phyloP scores from a whole-genome alignment of 2,329 filamentous ascomycete genomes.

The Lachnellula arida region DNA sequence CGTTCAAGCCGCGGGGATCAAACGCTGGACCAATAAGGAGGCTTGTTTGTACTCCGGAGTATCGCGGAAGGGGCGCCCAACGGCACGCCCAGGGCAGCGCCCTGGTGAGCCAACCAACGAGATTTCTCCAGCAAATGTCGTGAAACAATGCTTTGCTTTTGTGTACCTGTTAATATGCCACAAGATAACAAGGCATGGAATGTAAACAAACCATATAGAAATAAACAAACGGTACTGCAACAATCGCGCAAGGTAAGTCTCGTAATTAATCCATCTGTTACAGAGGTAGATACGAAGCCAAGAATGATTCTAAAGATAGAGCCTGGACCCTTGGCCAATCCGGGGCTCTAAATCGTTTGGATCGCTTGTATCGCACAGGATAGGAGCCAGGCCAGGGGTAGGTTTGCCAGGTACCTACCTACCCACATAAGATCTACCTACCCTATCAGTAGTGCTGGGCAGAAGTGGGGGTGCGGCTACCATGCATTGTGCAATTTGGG shows the following conservation, averaged over 20 bases:
- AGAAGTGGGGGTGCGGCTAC: not conserved
- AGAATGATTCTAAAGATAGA: not conserved
- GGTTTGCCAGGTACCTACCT: no score
- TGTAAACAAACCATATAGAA: not conserved
- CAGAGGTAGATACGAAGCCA: not conserved
- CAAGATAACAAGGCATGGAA: not conserved
- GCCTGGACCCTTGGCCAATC: not conserved
- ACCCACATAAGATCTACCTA: no score
- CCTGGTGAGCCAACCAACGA: not conserved
- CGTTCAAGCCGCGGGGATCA: not conserved
- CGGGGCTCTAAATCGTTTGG: not conserved
- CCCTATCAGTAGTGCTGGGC: not conserved
- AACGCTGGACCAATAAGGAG: not conserved
- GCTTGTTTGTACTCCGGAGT: not conserved
- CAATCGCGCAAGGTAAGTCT: no score
- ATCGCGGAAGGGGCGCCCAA: slow-evolving; percentile 7
- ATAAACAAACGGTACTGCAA: no score
- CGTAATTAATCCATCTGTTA: not conserved
- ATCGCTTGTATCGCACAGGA: not conserved
- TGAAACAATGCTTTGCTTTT: not conserved
- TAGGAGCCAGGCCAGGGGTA: not conserved
- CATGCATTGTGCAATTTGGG: not conserved
- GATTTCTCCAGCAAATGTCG: not conserved
- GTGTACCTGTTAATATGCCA: no score
- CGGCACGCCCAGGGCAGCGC: not conserved